Base-by-base conservation (phyloP, 2,329 filamentous ascomycete genomes). In the Trichophyton rubrum region DNA sequence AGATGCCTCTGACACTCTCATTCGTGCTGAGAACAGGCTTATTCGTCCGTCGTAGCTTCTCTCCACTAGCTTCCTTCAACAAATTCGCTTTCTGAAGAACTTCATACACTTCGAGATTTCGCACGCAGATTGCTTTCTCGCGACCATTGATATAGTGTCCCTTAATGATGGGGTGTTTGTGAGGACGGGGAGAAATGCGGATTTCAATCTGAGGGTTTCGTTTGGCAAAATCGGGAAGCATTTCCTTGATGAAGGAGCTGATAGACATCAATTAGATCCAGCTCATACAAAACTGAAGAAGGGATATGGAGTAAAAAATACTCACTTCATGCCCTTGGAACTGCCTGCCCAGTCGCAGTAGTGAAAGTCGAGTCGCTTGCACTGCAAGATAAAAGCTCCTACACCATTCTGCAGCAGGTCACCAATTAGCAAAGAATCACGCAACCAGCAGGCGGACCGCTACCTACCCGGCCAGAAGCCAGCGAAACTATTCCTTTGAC, bases 281-380 rank as follows among this genome's bases (percentile, higher is more conserved):
- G 27, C 6, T 22, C 20, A 11, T 47, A 35, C 9, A 8, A 40
- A 40, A 11, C 22, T 9, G 7, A 15, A 57, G 58, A 60, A 59
- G 61, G 43, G 4, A 43, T 43, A 22, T 41, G 4, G 47, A 22
- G 33, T 17, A 13, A 27, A 56, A 27, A 62, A 45, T 51, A 71
- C 82, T 65, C 80, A 93, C 89, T 95, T 93, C 90, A 97, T 96
- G 71, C 93, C 93, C 70, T 79, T 85, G 41, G 92, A 97, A 74
- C 89, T 95, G 64, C 91, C 93, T 61, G 88, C 89, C 84, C 88
- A 91, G 81, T 97, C 90, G 80, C 93, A 97, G 79, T 96, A 99
- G 78, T 95, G 89, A 71, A 99, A 89, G 74, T 96, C 89, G 74
- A 99, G 80, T 72, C 87, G 88, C 80, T 90, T 95, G 85, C 93